phyloP scores from a whole-genome alignment of 106 monocot species.

The Alisma plantagoaquatica region DNA sequence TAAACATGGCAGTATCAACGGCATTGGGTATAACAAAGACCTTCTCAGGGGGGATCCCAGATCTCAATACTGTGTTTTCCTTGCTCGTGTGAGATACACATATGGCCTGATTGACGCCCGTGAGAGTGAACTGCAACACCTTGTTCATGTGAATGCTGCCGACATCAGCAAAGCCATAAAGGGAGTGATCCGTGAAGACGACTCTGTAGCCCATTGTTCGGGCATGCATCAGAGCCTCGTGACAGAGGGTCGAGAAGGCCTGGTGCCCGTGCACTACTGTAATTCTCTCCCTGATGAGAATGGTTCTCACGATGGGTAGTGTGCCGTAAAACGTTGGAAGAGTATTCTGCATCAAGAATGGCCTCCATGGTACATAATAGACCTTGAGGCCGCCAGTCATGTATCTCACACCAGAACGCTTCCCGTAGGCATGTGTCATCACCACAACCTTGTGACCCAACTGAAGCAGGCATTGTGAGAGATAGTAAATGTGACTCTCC shows the following conservation, averaged over 20 bases:
- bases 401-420: constrained; percentile 85
- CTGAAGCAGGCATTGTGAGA: constrained; percentile 84
- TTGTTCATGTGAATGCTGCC: constrained; percentile 99
- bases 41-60: constrained; percentile 72
- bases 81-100: constrained; percentile 98
- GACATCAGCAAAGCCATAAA: constrained; percentile 89
- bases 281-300: constrained; percentile 81
- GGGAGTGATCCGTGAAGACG: constrained; percentile 94
- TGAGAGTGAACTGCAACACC: constrained; percentile 86
- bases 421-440: constrained; percentile 92
- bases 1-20: constrained; percentile 94
- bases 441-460: constrained; percentile 94
- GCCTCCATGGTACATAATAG: constrained; percentile 87
- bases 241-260: constrained; percentile 94
- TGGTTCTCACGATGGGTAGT: constrained; percentile 75
- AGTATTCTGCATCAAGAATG: constrained; percentile 91
- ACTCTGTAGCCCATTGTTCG: constrained; percentile 87
- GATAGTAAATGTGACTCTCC: constrained; percentile 87
- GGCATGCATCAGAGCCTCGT: constrained; percentile 91
- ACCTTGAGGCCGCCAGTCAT: constrained; percentile 80
- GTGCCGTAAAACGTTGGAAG: constrained; percentile 74
- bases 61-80: constrained; percentile 89
- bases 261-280: constrained; percentile 95
- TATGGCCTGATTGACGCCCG: constrained; percentile 85
- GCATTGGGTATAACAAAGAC: constrained; percentile 97